These are phyloP conservation scores for Tetradesmus obliquus DNA, from an alignment of 139 green algal genomes.

Conservation along the genomic window DNA sequence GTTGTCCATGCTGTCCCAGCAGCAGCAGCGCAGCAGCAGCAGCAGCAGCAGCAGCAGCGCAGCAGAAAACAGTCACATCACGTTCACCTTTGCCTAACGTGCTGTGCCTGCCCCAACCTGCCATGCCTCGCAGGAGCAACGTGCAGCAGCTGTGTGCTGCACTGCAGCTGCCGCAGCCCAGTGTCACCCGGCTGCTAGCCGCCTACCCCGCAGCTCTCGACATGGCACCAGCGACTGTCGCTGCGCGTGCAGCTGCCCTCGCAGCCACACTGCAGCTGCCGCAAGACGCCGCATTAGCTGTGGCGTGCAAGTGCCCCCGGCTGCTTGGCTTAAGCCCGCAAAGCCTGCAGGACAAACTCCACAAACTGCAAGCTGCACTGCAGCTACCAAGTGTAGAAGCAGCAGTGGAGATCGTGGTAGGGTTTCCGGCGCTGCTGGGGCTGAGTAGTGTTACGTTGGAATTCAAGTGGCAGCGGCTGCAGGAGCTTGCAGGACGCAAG, in stretches of 20 bases:
- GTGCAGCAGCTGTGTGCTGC: neutral
- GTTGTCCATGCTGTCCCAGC: no score
- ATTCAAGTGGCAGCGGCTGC: neutral
- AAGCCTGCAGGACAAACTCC: neutral
- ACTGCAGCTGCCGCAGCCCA: neutral
- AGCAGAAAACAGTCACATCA: neutral
- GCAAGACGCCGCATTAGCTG: neutral
- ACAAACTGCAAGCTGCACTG: neutral
- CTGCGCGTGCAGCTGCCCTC: neutral
- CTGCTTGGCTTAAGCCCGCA: neutral
- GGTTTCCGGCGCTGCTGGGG: neutral
- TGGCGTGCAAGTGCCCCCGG: neutral
- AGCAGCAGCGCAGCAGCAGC: no score
- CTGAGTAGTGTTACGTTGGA: neutral
- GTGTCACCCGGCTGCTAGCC: neutral
- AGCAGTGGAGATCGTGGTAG: neutral
- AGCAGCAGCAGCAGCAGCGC: neutral
- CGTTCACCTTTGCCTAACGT: neutral
- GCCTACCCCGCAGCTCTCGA: constrained; percentile 22
- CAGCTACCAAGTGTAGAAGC: neutral
- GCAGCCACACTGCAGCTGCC: neutral
- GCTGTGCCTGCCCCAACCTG: neutral
- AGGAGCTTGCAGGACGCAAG: neutral
- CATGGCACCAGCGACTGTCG: constrained; percentile 17
- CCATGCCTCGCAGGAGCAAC: neutral